These are phyloP conservation scores for Papiliotrema terrestris DNA, from an alignment of 1,284 basidiomycete species.

Conservation along the genomic window DNA sequence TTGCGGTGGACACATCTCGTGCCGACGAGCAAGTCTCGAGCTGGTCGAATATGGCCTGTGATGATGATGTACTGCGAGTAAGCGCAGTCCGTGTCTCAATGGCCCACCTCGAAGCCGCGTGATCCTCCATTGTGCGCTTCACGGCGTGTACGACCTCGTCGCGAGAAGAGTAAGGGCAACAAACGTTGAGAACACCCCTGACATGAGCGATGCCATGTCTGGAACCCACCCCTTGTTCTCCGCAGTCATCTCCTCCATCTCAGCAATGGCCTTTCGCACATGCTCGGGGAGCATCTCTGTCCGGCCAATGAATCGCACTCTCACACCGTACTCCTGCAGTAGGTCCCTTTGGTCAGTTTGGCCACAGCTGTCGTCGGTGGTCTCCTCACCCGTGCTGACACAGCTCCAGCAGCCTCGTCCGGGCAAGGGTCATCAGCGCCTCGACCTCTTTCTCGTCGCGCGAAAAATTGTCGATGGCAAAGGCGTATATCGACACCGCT, in stretches of 20 bases:
- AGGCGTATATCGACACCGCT: constrained; percentile 90
- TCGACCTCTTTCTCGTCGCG: constrained; percentile 82
- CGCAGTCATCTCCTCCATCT: constrained; percentile 76
- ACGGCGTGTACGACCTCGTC: constrained; percentile 79
- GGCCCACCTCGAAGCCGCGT: constrained; percentile 27
- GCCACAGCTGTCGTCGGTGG: not conserved
- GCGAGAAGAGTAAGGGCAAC: constrained; percentile 87
- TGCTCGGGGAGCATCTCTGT: constrained; percentile 69
- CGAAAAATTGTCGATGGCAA: constrained; percentile 96
- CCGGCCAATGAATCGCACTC: constrained; percentile 78
- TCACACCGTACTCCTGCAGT: constrained; percentile 74
- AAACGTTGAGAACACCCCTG: constrained; percentile 88
- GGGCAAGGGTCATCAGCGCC: constrained; percentile 79
- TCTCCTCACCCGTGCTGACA: constrained; percentile 69
- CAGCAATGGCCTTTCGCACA: constrained; percentile 66
- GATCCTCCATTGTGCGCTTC: constrained; percentile 51
- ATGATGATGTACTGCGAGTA: too few relatives aligned
- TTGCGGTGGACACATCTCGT: too few relatives aligned
- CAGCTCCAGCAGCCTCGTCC: constrained; percentile 76
- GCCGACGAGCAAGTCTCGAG: constrained; percentile 12
- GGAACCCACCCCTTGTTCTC: constrained; percentile 62
- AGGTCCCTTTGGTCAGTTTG: constrained; percentile 58
- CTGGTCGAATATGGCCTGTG: constrained; percentile 16
- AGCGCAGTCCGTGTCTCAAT: too few relatives aligned
- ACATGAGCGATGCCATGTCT: not conserved